Evolutionary conservation across 2,329 filamentous ascomycete genomes (phyloP).

Genomic region (Botrytis elliptica): DNA sequence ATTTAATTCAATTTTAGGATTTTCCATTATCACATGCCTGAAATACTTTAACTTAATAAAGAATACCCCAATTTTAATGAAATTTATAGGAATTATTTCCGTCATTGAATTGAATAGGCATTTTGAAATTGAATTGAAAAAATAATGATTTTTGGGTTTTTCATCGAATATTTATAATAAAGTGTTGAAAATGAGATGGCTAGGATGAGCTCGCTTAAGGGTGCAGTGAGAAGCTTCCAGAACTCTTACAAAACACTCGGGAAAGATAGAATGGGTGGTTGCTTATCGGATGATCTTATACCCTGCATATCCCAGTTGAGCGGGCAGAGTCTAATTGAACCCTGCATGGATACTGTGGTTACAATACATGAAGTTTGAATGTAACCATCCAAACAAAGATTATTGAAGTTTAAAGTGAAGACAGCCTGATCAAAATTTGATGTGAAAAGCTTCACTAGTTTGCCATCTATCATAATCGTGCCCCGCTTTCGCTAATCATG

Average conservation of each 20-base stretch:
- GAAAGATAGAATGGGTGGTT: not conserved
- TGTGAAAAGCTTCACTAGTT: not conserved
- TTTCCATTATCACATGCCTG: too few relatives aligned
- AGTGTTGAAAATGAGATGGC: too few relatives aligned
- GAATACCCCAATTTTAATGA: too few relatives aligned
- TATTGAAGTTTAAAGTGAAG: not conserved
- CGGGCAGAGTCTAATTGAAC: not conserved
- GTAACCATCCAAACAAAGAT: not conserved
- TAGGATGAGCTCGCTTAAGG: too few relatives aligned
- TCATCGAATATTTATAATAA: too few relatives aligned
- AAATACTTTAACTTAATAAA: too few relatives aligned
- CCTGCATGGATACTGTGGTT: not conserved
- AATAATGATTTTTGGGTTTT: too few relatives aligned
- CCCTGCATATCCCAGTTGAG: not conserved
- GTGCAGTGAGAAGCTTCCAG: too few relatives aligned
- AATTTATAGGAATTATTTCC: too few relatives aligned
- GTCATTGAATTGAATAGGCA: too few relatives aligned
- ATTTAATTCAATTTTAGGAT: too few relatives aligned
- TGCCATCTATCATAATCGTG: not conserved
- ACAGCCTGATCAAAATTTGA: not conserved
- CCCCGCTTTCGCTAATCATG: conserved; percentile 11
- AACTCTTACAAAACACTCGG: not conserved
- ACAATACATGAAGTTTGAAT: not conserved
- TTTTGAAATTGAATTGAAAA: too few relatives aligned
- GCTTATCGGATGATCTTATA: not conserved